Evolutionary conservation across 306 rosid species (phyloP), one percentile per base, ranked within the genome.

Genomic region (Vigna radiata): DNA sequence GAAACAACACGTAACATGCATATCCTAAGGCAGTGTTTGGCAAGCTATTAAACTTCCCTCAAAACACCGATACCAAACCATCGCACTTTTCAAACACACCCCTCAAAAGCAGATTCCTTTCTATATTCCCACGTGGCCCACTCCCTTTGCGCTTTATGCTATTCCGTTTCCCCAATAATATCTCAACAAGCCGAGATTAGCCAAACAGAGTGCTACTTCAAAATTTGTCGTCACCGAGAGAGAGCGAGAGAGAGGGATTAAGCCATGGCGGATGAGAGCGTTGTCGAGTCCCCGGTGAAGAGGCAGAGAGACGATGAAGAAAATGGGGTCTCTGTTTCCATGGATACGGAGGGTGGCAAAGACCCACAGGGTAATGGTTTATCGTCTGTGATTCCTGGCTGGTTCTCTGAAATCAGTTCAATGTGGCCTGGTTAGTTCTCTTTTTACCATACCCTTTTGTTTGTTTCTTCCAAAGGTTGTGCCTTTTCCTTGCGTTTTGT

Each of bases 401-500:
- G 99, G 99, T 95, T 92, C 79, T 95, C 99, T n/a, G 97, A 95
- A 87, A 90, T 95, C 64, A 95, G 99, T 85, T 92, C 97, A 89
- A 86, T 92, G 97, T 95, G 99, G 99, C 99, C 99, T 18, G 99
- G 99, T 95, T 77, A 43, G 93, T 86, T 27, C 23, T 44, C 83
- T 59, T 67, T 44, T 21, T 19, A 43, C 9, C 8, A 50, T 46
- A 49, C 83, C 36, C 76, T 78, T 80, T 68, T 58, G 4, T 18
- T 23, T 48, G 8, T 39, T 65, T 8, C 15, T 37, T 77, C 11
- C 65, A 36, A 37, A 79, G 12, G 48, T 58, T 73, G 27, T 23
- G 16, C 2, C 67, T 62, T 80, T 76, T 50, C 16, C 0, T 18
- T 72, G 44, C 48, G 80, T 65, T 74, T 80, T 77, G 55, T 75